Percentiles rank a stretch among this genome's conserved stretches.
These are phyloP conservation scores for Umbilicus rupestris DNA, from an alignment of 164 flowering plant genomes.

Conservation along the genomic window DNA sequence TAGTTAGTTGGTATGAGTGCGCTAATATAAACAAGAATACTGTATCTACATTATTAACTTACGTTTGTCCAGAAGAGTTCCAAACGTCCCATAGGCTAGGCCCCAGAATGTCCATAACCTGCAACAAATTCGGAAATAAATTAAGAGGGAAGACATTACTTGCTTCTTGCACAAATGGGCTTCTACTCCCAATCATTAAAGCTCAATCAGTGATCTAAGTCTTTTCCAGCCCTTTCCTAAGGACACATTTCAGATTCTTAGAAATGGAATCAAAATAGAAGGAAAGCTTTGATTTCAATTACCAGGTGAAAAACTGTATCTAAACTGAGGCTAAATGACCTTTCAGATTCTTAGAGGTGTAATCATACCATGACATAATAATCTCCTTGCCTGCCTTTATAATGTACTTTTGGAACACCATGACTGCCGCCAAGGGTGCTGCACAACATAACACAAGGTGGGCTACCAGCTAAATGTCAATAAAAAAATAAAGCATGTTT, in stretches of 20 bases:
- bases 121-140: constrained; percentile 16
- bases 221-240: not conserved
- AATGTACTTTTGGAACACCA: constrained; percentile 75
- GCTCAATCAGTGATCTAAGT: constrained; percentile 10
- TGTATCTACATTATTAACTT: constrained; percentile 19
- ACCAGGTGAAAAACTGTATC: not conserved
- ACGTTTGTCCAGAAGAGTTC: constrained; percentile 79
- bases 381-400: constrained; percentile 85
- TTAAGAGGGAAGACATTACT: too few species aligned
- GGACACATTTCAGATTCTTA: not conserved
- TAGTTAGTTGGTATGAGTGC: not conserved
- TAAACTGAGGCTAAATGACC: not conserved
- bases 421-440: constrained; percentile 76
- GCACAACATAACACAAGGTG: not conserved
- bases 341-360: not conserved
- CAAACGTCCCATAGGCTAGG: constrained; percentile 96
- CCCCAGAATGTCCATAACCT: constrained; percentile 96
- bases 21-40: not conserved
- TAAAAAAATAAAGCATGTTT: constrained; percentile 1
- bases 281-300: not conserved
- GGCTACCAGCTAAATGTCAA: not conserved
- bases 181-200: not conserved
- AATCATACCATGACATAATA: constrained; percentile 70
- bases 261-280: not conserved
- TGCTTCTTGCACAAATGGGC: too few species aligned